Base-by-base conservation (phyloP, 176 grass and related monocot species). In the Aegilops bicornis region DNA sequence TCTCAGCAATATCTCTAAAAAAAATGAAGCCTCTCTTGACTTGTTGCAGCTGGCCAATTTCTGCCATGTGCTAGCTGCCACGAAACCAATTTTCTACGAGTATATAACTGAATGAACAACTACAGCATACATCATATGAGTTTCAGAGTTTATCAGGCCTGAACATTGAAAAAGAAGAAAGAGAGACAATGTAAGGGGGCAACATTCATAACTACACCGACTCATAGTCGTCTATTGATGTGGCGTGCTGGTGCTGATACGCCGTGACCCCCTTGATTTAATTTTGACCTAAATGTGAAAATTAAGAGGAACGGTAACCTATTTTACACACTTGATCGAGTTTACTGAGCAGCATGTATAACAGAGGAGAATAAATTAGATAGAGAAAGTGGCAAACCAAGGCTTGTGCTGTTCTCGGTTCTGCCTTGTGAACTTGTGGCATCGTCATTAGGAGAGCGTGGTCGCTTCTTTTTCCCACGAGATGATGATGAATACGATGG, bases 391-490 rank as follows among this genome's bases (percentile, higher is more conserved):
- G 35, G 15, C 47, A 10, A 62, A 89, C 83, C 88, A 82, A 89
- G 83, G 83, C 35, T 85, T 81, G 83, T 81, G 83, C 62, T 66
- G 6, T 15, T 76, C 32, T 80, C 66, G 25, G 22, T 23, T 73
- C 19, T 85, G 59, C 59, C 59, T 23, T 30, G 17, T 67, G 42
- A 27, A 29, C 76, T 45, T 45, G 67, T 35, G 19, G 67, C 33
- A 12, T 59, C 25, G 30, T 69, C 77, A 69, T 27, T 10, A 47
- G 88, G 60, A 25, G 77, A 76, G 70, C 61, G 83, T 76, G 70
- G 15, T 22, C 88, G 69, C 69, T 85, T 85, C 79, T 56, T 85
- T 35, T 73, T 73, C 67, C 67, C 81, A 83, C 50, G 32, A 59
- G 82, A 81, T 1, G 82, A 59, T n/a, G 39, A 67, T 59, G 82